Evolutionary conservation across 176 grass and related monocot species (phyloP).

Genomic region (Triticum timopheevii): DNA sequence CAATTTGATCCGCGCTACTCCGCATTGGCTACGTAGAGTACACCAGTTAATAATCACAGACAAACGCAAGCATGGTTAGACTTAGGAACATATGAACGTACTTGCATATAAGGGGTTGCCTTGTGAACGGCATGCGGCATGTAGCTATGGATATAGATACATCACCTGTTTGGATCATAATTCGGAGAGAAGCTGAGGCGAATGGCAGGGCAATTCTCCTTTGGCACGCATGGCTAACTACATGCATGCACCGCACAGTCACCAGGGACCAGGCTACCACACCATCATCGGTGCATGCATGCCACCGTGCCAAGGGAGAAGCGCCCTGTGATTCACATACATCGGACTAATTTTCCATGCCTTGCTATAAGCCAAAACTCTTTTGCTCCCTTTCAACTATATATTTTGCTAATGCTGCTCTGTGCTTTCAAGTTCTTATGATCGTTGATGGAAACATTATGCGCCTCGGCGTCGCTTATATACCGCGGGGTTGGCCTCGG

Average conservation of each 20-base stretch:
- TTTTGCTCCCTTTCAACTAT: no score
- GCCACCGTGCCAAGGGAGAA: constrained; percentile 56
- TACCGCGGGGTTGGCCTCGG: not conserved
- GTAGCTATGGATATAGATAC: no score
- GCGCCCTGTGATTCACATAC: constrained; percentile 45
- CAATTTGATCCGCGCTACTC: no score
- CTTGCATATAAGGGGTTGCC: no score
- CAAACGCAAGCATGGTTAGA: no score
- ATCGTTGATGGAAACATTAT: not conserved
- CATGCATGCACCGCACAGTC: not conserved
- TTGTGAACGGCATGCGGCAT: no score
- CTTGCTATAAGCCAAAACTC: no score
- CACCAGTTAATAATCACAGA: no score
- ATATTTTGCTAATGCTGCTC: not conserved
- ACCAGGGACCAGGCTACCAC: not conserved
- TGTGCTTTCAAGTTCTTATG: not conserved
- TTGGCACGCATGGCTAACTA: constrained; percentile 35
- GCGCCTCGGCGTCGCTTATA: constrained; percentile 23
- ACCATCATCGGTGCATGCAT: not conserved
- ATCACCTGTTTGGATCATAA: no score
- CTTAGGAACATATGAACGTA: no score
- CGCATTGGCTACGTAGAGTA: no score
- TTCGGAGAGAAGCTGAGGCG: not conserved
- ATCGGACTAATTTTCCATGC: no score
- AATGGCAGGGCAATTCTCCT: constrained; percentile 73